These are phyloP conservation scores for Cyphellophora europaea DNA, from an alignment of 2,329 filamentous ascomycete genomes.

Conservation along the genomic window DNA sequence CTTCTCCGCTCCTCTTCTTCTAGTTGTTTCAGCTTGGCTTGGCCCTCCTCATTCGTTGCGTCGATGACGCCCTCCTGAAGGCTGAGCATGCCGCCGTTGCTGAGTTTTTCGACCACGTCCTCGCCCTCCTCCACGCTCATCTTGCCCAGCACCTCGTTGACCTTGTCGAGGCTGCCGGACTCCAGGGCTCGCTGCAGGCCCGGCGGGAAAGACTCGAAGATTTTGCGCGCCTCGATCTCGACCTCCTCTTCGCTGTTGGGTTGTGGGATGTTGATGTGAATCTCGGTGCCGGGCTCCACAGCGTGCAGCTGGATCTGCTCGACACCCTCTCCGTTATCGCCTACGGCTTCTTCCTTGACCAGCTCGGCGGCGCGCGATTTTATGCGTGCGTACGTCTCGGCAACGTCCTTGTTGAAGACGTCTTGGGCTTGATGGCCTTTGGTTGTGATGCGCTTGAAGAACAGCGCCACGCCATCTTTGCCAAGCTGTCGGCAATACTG, in stretches of 20 bases:
- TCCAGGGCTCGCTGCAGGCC: slow-evolving; percentile 75
- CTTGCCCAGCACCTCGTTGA: slow-evolving; percentile 77
- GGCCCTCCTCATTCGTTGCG: slow-evolving; percentile 79
- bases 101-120: slow-evolving; percentile 69
- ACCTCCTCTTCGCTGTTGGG: slow-evolving; percentile 55
- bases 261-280: slow-evolving; percentile 76
- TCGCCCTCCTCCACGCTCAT: slow-evolving; percentile 87
- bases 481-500: slow-evolving; percentile 93
- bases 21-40: slow-evolving; percentile 66
- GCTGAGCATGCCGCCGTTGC: slow-evolving; percentile 80
- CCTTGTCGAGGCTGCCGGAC: slow-evolving; percentile 78
- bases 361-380: slow-evolving; percentile 67
- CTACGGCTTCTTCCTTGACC: slow-evolving; percentile 46
- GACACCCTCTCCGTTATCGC: slow-evolving; percentile 52
- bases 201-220: slow-evolving; percentile 77
- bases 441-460: slow-evolving; percentile 93
- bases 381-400: slow-evolving; percentile 77
- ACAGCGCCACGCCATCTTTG: slow-evolving; percentile 76
- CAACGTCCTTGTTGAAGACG: slow-evolving; percentile 87
- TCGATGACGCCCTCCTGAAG: slow-evolving; percentile 92
- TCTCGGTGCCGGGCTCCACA: slow-evolving; percentile 84
- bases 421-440: slow-evolving; percentile 81
- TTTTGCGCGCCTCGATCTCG: slow-evolving; percentile 53
- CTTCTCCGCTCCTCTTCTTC: slow-evolving; percentile 45
- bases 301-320: slow-evolving; percentile 98